Evolutionary conservation across 768 basidiomycete species (phyloP).

Genomic region (Trametes gibbosa): DNA sequence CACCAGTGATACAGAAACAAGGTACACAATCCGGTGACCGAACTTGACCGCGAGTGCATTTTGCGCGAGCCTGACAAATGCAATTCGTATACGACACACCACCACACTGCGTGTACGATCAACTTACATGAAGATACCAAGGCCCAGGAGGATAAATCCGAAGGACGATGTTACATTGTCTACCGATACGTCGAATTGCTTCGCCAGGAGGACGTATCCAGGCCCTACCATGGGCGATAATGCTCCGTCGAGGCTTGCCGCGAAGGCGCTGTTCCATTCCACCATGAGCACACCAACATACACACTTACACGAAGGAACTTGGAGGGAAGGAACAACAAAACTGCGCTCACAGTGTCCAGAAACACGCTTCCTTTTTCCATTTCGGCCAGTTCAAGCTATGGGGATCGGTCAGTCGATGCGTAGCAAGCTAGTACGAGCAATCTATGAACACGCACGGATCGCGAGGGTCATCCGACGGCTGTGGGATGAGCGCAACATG

Average conservation of each 20-base stretch:
- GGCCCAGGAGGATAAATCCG: slow-evolving; percentile 40
- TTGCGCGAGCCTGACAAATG: slow-evolving; percentile 34
- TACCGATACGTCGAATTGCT: slow-evolving; percentile 41
- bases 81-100: background rate
- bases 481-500: slow-evolving; percentile 43
- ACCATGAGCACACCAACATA: too few relatives aligned
- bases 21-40: slow-evolving; percentile 45
- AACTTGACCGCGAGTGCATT: slow-evolving; percentile 42
- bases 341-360: slow-evolving; percentile 39
- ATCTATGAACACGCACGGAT: slow-evolving; percentile 33
- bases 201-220: slow-evolving; percentile 40
- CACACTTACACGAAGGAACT: background rate
- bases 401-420: background rate
- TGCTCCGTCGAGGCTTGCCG: slow-evolving; percentile 41
- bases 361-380: slow-evolving; percentile 48
- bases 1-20: slow-evolving; percentile 39
- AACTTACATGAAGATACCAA: slow-evolving; percentile 42
- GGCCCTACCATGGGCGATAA: slow-evolving; percentile 43
- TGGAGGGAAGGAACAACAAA: background rate
- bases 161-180: slow-evolving; percentile 43
- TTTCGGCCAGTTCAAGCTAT: slow-evolving; percentile 39
- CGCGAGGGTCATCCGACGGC: slow-evolving; percentile 42
- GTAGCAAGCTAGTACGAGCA: background rate
- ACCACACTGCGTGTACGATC: too few relatives aligned
- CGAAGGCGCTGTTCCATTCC: slow-evolving; percentile 35